Evolutionary conservation across 495 filamentous ascomycete species (phyloP).

Genomic region (Penicillium cataractarum): DNA sequence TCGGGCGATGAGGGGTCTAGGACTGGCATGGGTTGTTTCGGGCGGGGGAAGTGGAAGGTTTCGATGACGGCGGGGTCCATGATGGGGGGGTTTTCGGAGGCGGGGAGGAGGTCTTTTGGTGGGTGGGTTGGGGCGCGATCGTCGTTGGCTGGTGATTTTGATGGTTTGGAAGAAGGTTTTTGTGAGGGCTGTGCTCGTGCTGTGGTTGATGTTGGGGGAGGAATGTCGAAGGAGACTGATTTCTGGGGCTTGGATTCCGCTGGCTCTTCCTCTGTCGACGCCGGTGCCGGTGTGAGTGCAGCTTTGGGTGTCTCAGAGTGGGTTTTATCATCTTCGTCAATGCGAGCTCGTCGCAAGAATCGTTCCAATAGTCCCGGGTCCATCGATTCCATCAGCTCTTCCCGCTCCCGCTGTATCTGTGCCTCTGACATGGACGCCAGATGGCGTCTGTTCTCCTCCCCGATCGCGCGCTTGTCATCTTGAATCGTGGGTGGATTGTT

Average conservation of each 20-base stretch:
- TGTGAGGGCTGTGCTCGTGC: constrained; percentile 14
- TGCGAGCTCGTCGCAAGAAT: constrained; percentile 75
- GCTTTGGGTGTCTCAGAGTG: neutral
- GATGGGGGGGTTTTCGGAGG: constrained; percentile 41
- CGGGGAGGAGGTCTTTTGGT: constrained; percentile 46
- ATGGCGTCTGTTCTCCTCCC: constrained; percentile 76
- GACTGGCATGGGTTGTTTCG: constrained; percentile 53
- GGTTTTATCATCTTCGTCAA: constrained; percentile 60
- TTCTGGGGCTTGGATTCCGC: constrained; percentile 24
- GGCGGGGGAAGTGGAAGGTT: constrained; percentile 49
- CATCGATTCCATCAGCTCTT: constrained; percentile 71
- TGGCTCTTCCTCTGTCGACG: constrained; percentile 4
- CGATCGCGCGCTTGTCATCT: constrained; percentile 67
- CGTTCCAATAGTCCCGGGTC: constrained; percentile 72
- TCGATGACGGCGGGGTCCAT: constrained; percentile 64
- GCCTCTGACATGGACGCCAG: constrained; percentile 78
- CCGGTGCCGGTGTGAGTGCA: neutral
- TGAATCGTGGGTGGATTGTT: constrained; percentile 25
- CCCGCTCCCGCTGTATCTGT: constrained; percentile 76
- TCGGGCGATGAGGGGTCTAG: constrained; percentile 81
- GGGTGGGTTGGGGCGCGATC: constrained; percentile 38
- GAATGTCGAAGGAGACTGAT: constrained; percentile 39
- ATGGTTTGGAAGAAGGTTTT: constrained; percentile 25
- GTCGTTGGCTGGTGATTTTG: constrained; percentile 37
- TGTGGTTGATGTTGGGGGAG: constrained; percentile 8